Evolutionary conservation across 108 stramenopile genomes (phyloP).

Genomic region (Schizochytrium sp.): DNA sequence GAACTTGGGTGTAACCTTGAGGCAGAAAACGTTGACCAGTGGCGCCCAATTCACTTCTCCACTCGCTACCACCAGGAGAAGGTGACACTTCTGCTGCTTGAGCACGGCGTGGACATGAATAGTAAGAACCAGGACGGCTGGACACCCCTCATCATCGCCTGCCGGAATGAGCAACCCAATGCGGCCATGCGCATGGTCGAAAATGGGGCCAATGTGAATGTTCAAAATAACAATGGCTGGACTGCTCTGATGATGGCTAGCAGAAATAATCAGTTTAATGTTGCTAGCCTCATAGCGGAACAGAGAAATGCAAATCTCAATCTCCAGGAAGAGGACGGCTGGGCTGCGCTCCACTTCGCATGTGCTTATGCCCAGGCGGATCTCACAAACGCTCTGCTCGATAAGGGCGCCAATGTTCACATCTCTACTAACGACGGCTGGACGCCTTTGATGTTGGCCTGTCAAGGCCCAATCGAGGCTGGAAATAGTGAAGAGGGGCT

Average conservation of each 20-base stretch:
- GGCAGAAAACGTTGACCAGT: neutral
- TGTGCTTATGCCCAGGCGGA: neutral
- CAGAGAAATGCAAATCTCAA: slow-evolving; percentile 34
- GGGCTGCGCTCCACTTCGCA: slow-evolving; percentile 44
- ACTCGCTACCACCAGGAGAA: neutral
- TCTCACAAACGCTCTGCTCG: neutral
- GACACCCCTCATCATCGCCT: slow-evolving; percentile 1
- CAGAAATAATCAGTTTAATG: neutral
- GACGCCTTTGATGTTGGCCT: slow-evolving; percentile 31
- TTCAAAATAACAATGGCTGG: slow-evolving; percentile 32
- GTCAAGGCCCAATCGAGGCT: slow-evolving; percentile 12
- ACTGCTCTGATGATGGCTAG: slow-evolving; percentile 56
- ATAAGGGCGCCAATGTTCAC: slow-evolving; percentile 16
- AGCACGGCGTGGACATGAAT: neutral
- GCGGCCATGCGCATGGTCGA: neutral
- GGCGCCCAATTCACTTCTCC: slow-evolving; percentile 31
- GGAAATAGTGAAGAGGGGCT: neutral
- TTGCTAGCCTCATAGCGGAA: neutral
- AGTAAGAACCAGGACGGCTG: neutral
- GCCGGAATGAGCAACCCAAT: neutral
- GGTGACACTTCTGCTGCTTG: slow-evolving; percentile 19
- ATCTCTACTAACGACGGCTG: neutral
- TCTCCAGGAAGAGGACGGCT: slow-evolving; percentile 46
- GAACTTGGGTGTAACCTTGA: slow-evolving; percentile 2
- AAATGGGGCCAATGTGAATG: neutral